phyloP scores from a whole-genome alignment of 2,329 filamentous ascomycete genomes.

The Onygenales sp. region DNA sequence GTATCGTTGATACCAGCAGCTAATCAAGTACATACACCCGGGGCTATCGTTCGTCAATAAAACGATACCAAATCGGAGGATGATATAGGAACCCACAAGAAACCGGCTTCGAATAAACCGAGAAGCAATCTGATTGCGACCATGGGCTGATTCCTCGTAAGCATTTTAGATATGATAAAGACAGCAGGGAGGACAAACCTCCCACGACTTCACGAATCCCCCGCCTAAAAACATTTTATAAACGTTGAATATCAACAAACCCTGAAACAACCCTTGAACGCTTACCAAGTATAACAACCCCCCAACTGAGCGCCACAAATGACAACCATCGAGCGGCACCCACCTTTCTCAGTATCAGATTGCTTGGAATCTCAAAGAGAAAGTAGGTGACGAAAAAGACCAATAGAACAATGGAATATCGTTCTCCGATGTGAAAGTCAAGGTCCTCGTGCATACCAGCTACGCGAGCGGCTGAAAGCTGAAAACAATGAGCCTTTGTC shows the following conservation, averaged over 20 bases:
- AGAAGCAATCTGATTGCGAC: slow-evolving; percentile 34
- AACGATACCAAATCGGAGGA: neutral
- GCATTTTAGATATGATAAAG: neutral
- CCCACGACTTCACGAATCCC: slow-evolving; percentile 7
- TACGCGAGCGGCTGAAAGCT: slow-evolving; percentile 8
- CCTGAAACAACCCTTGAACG: neutral
- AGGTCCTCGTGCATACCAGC: slow-evolving; percentile 11
- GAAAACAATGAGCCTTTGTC: neutral
- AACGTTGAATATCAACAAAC: neutral
- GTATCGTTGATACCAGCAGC: slow-evolving; percentile 42
- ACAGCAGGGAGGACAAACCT: neutral
- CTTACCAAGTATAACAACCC: slow-evolving; percentile 9
- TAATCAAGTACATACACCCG: slow-evolving; percentile 37
- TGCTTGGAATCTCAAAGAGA: slow-evolving; percentile 13
- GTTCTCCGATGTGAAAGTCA: slow-evolving; percentile 7
- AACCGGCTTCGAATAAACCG: slow-evolving; percentile 36
- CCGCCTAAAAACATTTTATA: neutral
- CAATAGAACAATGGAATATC: slow-evolving; percentile 10
- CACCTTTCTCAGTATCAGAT: slow-evolving; percentile 9
- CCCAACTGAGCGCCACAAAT: slow-evolving; percentile 10
- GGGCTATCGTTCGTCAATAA: slow-evolving; percentile 13
- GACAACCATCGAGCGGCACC: slow-evolving; percentile 11
- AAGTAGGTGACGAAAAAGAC: slow-evolving; percentile 16
- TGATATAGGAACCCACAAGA: slow-evolving; percentile 17
- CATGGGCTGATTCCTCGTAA: slow-evolving; percentile 24